phyloP scores from a whole-genome alignment of 2,329 filamentous ascomycete genomes.

The Didymosphaeria variabile region DNA sequence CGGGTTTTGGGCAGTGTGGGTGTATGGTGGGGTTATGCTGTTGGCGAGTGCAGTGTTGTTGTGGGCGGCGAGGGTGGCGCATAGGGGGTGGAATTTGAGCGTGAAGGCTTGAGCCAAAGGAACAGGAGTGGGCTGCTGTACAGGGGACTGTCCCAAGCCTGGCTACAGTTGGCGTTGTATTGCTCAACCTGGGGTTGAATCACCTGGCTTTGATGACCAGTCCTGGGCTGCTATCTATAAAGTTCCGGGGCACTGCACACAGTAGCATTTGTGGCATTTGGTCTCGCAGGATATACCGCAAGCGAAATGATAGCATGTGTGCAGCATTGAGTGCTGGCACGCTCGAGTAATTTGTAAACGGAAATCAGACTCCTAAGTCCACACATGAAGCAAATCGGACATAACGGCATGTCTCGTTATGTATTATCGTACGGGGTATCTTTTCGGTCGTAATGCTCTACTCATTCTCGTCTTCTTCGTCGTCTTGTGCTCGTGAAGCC shows the following conservation, averaged over 20 bases:
- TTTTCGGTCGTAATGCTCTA: not conserved
- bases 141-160: too few relatives aligned
- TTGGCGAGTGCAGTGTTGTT: constrained; percentile 32
- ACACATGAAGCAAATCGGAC: not conserved
- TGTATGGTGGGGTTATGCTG: constrained; percentile 52
- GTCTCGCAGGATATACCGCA: not conserved
- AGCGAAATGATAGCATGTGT: not conserved
- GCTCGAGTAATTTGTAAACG: not conserved
- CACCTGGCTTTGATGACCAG: too few relatives aligned
- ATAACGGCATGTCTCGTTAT: not conserved
- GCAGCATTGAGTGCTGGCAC: not conserved
- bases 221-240: not conserved
- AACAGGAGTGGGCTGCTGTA: not conserved
- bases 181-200: too few relatives aligned
- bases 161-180: not conserved
- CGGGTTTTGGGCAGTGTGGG: constrained; percentile 55
- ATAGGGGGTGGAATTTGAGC: constrained; percentile 37
- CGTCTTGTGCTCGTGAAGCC: constrained; percentile 3
- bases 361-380: not conserved
- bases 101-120: constrained; percentile 31
- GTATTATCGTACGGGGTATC: not conserved
- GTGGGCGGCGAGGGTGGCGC: constrained; percentile 29
- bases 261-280: not conserved
- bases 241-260: not conserved
- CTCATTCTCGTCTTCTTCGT: not conserved